A percentile compares a stretch with the other conserved stretches of the same genome.
phyloP scores from a whole-genome alignment of 2,329 filamentous ascomycete genomes.

The Coleophoma crateriformis region DNA sequence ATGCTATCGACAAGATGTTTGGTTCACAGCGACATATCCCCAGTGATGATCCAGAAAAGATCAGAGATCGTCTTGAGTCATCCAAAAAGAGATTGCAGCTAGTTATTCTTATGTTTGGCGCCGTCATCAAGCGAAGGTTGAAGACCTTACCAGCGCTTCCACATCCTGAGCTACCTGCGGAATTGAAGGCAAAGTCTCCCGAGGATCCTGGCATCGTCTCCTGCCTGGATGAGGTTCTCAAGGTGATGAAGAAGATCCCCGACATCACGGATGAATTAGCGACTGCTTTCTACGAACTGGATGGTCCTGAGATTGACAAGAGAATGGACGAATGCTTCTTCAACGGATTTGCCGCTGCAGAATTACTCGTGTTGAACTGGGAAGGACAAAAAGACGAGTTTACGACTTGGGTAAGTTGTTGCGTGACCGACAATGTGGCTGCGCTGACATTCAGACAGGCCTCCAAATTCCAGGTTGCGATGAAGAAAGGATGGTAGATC shows the following conservation, averaged over 20 bases:
- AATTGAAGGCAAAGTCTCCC: conserved; percentile 9
- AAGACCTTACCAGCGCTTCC: conserved; percentile 48
- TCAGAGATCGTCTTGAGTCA: conserved; percentile 60
- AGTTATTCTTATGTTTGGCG: conserved; percentile 62
- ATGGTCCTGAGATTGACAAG: conserved; percentile 51
- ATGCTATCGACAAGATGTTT: conserved; percentile 65
- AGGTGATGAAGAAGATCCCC: conserved; percentile 53
- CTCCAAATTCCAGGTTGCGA: conserved; percentile 20
- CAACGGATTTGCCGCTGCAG: conserved; percentile 50
- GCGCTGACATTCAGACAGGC: conserved; percentile 11
- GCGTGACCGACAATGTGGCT: background rate
- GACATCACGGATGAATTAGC: conserved; percentile 67
- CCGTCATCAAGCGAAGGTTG: conserved; percentile 63
- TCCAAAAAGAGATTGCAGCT: conserved; percentile 62
- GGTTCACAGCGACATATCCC: conserved; percentile 56
- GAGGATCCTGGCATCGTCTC: conserved; percentile 14
- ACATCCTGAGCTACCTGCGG: conserved; percentile 28
- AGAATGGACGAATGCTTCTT: conserved; percentile 54
- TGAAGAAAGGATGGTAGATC: conserved; percentile 16
- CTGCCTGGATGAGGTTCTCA: conserved; percentile 51
- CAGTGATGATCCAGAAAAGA: conserved; percentile 53
- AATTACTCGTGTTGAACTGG: conserved; percentile 56
- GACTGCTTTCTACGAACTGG: conserved; percentile 65
- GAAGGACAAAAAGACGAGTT: conserved; percentile 67
- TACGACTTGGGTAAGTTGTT: conserved; percentile 55